These are phyloP conservation scores for Adansonia digitata DNA, from an alignment of 345 rosid species.

Conservation along the genomic window DNA sequence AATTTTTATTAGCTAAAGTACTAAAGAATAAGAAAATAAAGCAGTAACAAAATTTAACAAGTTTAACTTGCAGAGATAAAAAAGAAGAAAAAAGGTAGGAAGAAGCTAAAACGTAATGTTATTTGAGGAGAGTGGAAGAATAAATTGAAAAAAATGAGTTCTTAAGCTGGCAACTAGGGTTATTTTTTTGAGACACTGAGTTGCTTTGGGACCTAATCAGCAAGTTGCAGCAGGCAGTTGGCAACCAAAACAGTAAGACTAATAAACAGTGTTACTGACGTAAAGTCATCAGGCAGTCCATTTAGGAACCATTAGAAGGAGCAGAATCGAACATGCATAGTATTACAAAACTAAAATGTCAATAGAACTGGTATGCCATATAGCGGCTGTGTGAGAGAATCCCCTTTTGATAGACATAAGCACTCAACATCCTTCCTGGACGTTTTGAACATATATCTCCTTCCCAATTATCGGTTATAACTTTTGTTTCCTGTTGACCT, in stretches of 20 bases:
- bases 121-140: neutral
- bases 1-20: neutral
- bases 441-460: neutral
- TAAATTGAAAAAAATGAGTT: neutral
- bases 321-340: neutral
- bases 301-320: neutral
- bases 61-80: neutral
- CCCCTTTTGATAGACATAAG: neutral
- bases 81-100: neutral
- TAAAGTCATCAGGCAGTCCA: neutral
- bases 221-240: neutral
- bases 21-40: neutral
- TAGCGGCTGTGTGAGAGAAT: neutral
- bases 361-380: neutral
- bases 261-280: neutral
- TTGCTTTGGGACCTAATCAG: neutral
- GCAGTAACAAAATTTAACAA: neutral
- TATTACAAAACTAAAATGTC: neutral
- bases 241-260: neutral
- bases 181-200: neutral
- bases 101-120: too few species aligned
- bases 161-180: neutral
- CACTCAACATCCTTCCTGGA: neutral
- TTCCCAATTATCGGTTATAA: neutral
- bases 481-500: neutral